Evolutionary conservation across 208 protist genomes (phyloP).

Genomic region (Leishmania tropica): DNA sequence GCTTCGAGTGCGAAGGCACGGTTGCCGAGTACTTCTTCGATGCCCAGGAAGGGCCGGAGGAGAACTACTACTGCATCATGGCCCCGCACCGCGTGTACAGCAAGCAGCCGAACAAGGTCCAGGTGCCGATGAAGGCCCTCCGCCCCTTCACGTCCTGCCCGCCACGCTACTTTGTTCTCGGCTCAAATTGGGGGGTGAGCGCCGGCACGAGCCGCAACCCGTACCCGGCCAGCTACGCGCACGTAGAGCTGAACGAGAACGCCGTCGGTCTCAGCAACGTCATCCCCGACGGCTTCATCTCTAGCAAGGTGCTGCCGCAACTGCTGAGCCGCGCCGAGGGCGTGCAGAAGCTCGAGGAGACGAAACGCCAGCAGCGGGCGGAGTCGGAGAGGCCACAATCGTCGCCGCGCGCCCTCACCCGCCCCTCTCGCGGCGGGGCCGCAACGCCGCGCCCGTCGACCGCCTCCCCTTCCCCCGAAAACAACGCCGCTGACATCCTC

Average conservation of each 20-base stretch:
- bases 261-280: conserved; percentile 57
- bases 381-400: conserved; percentile 26
- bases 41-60: conserved; percentile 63
- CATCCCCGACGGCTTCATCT: conserved; percentile 62
- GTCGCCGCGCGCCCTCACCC: conserved; percentile 33
- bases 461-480: neutral
- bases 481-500: conserved; percentile 32
- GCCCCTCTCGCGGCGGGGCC: conserved; percentile 35
- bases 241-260: conserved; percentile 79
- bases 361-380: conserved; percentile 38
- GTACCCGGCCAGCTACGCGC: conserved; percentile 66
- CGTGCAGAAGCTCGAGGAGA: conserved; percentile 51
- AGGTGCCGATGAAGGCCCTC: conserved; percentile 77
- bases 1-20: conserved; percentile 74
- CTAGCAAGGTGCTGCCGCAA: conserved; percentile 55
- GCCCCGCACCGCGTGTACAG: conserved; percentile 63
- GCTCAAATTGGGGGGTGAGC: conserved; percentile 78
- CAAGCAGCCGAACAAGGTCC: conserved; percentile 52
- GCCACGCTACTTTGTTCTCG: conserved; percentile 78
- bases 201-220: conserved; percentile 57
- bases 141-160: conserved; percentile 80
- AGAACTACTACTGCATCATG: conserved; percentile 92
- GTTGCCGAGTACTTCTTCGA: conserved; percentile 91
- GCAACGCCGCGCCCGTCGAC: conserved; percentile 26
- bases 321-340: conserved; percentile 66